These are phyloP conservation scores for Podila epicladia DNA, from an alignment of 192 early-diverging fungal species.

Conservation along the genomic window DNA sequence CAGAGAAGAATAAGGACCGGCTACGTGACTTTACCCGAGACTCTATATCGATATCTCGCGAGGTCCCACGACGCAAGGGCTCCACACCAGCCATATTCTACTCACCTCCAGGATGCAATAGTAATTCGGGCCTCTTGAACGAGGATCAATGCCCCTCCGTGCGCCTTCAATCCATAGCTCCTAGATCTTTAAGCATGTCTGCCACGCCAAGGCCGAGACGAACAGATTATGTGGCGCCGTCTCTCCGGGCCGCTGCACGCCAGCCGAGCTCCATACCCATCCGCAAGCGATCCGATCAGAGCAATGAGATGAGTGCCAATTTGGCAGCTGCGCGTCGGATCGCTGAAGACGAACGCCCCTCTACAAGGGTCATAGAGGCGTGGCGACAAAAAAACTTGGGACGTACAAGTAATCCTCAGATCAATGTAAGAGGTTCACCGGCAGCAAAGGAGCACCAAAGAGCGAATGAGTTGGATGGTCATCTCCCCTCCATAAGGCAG, in stretches of 20 bases:
- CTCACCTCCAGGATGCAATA: background rate
- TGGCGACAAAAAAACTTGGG: background rate
- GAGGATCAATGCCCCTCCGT: background rate
- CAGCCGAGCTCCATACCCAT: background rate
- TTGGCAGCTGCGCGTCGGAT: background rate
- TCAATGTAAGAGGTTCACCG: background rate
- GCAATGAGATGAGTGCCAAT: background rate
- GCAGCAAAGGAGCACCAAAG: background rate
- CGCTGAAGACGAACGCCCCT: background rate
- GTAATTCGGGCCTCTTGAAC: background rate
- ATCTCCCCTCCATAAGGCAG: background rate
- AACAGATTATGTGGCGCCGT: background rate
- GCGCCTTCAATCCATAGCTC: background rate
- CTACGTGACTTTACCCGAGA: background rate
- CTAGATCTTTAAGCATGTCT: background rate
- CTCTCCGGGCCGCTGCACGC: background rate
- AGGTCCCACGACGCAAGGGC: background rate
- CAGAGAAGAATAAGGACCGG: background rate
- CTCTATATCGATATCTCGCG: background rate
- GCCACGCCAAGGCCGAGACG: background rate
- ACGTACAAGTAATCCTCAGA: too few relatives aligned
- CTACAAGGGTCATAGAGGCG: background rate
- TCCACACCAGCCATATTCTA: background rate
- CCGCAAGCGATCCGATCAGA: conserved; percentile 1
- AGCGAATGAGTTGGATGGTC: background rate